phyloP scores from a whole-genome alignment of 805 yeast genomes.

The Metschnikowia matae region DNA sequence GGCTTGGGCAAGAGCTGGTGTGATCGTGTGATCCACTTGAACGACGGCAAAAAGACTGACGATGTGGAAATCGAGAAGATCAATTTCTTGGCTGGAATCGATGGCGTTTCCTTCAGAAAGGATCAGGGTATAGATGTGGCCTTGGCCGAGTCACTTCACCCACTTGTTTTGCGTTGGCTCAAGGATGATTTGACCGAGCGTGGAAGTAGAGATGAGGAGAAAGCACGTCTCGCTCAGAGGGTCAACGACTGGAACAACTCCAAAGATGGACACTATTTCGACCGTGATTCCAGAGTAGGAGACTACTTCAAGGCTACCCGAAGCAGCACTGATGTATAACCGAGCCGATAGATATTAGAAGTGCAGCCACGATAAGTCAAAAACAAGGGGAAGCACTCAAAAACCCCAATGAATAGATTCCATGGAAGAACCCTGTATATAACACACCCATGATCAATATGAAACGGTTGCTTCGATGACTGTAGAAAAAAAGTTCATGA shows the following conservation, averaged over 20 bases:
- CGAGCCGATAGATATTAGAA: not conserved
- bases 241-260: slow-evolving; percentile 53
- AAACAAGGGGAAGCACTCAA: too few relatives aligned
- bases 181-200: slow-evolving; percentile 46
- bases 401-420: too few relatives aligned
- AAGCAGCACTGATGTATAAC: slow-evolving; percentile 13
- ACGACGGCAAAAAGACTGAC: slow-evolving; percentile 53
- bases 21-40: slow-evolving; percentile 72
- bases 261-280: slow-evolving; percentile 37
- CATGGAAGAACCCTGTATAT: too few relatives aligned
- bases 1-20: slow-evolving; percentile 87
- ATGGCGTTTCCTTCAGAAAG: slow-evolving; percentile 21
- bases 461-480: too few relatives aligned
- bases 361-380: too few relatives aligned
- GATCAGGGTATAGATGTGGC: slow-evolving; percentile 31
- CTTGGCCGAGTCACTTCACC: slow-evolving; percentile 57
- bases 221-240: slow-evolving; percentile 37
- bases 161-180: slow-evolving; percentile 70
- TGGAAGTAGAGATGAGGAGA: slow-evolving; percentile 51
- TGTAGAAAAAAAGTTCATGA: too few relatives aligned
- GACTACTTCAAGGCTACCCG: slow-evolving; percentile 52
- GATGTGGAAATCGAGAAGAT: slow-evolving; percentile 30
- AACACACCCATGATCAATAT: too few relatives aligned
- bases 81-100: slow-evolving; percentile 27
- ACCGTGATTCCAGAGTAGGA: slow-evolving; percentile 40